These are phyloP conservation scores for Mycena belliarum DNA, from an alignment of 768 basidiomycete species.

Conservation along the genomic window DNA sequence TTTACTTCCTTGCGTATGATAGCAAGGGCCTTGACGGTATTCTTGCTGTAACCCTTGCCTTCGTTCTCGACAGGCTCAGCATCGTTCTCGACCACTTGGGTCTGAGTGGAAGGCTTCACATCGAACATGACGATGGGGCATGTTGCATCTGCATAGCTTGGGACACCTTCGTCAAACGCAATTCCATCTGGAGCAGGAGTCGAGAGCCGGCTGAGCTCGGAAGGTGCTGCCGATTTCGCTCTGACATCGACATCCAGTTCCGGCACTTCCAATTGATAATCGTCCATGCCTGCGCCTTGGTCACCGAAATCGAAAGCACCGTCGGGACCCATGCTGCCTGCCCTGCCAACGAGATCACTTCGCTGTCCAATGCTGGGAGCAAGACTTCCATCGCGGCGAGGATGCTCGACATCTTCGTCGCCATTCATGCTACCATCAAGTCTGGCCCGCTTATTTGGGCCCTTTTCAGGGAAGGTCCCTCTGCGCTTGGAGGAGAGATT, in stretches of 20 bases:
- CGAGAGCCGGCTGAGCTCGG: conserved; percentile 63
- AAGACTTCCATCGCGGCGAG: conserved; percentile 64
- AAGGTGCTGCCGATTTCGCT: conserved; percentile 51
- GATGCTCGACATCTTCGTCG: conserved; percentile 71
- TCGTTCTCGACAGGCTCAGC: conserved; percentile 47
- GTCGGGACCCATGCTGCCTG: conserved; percentile 53
- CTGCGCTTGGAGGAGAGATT: conserved; percentile 58
- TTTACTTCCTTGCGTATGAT: conserved; percentile 75
- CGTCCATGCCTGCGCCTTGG: conserved; percentile 55
- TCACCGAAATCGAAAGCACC: conserved; percentile 65
- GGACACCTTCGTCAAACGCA: conserved; percentile 58
- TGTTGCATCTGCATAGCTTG: conserved; percentile 64
- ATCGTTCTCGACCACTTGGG: conserved; percentile 45
- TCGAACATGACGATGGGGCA: conserved; percentile 88
- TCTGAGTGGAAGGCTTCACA: conserved; percentile 53
- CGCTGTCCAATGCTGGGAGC: conserved; percentile 62
- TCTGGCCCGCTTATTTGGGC: conserved; percentile 60
- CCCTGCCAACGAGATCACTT: conserved; percentile 55
- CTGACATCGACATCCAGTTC: conserved; percentile 46
- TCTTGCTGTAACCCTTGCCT: conserved; percentile 81
- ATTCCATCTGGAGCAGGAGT: conserved; percentile 62
- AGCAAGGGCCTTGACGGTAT: conserved; percentile 81
- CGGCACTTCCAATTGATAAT: conserved; percentile 72
- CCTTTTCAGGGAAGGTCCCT: conserved; percentile 56
- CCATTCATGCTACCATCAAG: conserved; percentile 52